Conservation (phyloP, 768 basidiomycete species). For the Agaricus blazei region DNA sequence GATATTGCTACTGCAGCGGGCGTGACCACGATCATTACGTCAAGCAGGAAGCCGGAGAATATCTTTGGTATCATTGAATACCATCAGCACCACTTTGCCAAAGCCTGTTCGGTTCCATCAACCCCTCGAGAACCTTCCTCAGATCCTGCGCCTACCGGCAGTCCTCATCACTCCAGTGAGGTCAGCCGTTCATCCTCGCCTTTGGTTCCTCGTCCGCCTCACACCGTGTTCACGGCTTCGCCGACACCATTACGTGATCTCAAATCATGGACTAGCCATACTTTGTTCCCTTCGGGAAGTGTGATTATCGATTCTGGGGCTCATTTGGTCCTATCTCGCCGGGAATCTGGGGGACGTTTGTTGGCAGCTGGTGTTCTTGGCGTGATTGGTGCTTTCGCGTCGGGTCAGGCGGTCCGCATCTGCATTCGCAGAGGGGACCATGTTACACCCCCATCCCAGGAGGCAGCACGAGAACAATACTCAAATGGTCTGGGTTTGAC, state of each 20-base stretch:
- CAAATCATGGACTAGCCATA: constrained; percentile 97
- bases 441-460: constrained; percentile 20
- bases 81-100: constrained; percentile 40
- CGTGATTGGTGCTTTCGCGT: constrained; percentile 86
- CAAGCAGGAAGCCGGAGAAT: constrained; percentile 71
- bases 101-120: constrained; percentile 22
- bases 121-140: constrained; percentile 4
- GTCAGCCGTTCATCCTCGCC: constrained; percentile 18
- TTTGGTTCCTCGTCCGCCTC: constrained; percentile 54
- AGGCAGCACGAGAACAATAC: constrained; percentile 28
- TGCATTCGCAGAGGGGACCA: constrained; percentile 39
- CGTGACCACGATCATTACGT: constrained; percentile 86
- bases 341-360: constrained; percentile 85
- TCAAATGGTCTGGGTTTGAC: constrained; percentile 35
- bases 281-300: constrained; percentile 81
- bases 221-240: constrained; percentile 85
- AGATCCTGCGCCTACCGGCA: background rate
- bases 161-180: constrained; percentile 9
- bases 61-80: constrained; percentile 83
- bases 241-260: constrained; percentile 72
- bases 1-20: constrained; percentile 96
- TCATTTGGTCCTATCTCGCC: constrained; percentile 74
- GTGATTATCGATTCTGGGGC: constrained; percentile 90
- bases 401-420: constrained; percentile 90
- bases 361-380: constrained; percentile 89